Evolutionary conservation across 176 grass and related monocot species (phyloP).

Genomic region (bread wheat (Triticum aestivum)): IWGSC_CS_RefSeq_v2.1 NC_057798.1:65190247-65190746

Average conservation of each 20-base stretch:
- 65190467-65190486: slow-evolving; percentile 81
- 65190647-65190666: slow-evolving; percentile 75
- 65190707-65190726: slow-evolving; percentile 50
- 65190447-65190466: slow-evolving; percentile 74
- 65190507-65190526: slow-evolving; percentile 77
- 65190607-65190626: slow-evolving; percentile 83
- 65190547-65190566: slow-evolving; percentile 92
- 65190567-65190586: slow-evolving; percentile 73
- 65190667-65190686: slow-evolving; percentile 75
- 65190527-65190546: slow-evolving; percentile 78
- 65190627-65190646: slow-evolving; percentile 85
- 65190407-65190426: slow-evolving; percentile 85
- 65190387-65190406: slow-evolving; percentile 83
- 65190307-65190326: slow-evolving; percentile 77
- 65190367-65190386: slow-evolving; percentile 80
- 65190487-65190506: slow-evolving; percentile 84
- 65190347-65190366: slow-evolving; percentile 89
- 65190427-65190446: slow-evolving; percentile 91
- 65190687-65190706: slow-evolving; percentile 84
- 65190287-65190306: slow-evolving; percentile 73
- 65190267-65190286: slow-evolving; percentile 80
- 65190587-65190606: slow-evolving; percentile 76
- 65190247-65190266: slow-evolving; percentile 83
- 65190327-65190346: slow-evolving; percentile 82
- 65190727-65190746: no score